phyloP scores from a whole-genome alignment of 2,329 filamentous ascomycete genomes.

The Aspergillus novoparasiticus region DNA sequence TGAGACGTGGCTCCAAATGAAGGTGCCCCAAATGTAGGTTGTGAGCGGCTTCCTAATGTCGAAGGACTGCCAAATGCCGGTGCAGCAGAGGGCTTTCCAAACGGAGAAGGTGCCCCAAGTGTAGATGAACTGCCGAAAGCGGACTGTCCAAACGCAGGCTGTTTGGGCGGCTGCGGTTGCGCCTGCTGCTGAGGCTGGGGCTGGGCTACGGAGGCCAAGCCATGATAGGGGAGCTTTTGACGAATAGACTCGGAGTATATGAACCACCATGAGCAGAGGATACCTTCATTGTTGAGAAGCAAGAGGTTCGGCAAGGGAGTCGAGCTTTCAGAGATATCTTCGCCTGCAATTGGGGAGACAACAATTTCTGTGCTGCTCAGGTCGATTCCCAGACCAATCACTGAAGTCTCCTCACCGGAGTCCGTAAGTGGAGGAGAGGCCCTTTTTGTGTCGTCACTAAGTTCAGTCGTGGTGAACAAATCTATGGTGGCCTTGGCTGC shows the following conservation, averaged over 20 bases:
- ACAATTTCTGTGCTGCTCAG: constrained; percentile 81
- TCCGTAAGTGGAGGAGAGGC: constrained; percentile 75
- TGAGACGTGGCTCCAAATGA: constrained; percentile 40
- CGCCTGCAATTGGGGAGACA: constrained; percentile 72
- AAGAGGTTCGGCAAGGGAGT: constrained; percentile 81
- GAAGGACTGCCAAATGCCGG: constrained; percentile 34
- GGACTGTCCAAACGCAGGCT: constrained; percentile 31
- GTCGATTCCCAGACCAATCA: constrained; percentile 80
- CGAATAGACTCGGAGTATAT: constrained; percentile 86
- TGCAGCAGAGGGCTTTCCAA: constrained; percentile 31
- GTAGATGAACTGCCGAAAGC: constrained; percentile 29
- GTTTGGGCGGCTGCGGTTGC: constrained; percentile 20
- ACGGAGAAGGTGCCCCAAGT: constrained; percentile 26
- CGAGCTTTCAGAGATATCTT: constrained; percentile 77
- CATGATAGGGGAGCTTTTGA: constrained; percentile 71
- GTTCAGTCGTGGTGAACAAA: constrained; percentile 62
- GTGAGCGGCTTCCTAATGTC: constrained; percentile 24
- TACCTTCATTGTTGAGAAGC: constrained; percentile 84
- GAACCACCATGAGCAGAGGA: constrained; percentile 86
- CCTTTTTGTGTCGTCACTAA: constrained; percentile 74
- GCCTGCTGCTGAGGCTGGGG: constrained; percentile 20
- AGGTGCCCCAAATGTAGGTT: constrained; percentile 31
- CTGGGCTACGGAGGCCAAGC: constrained; percentile 54
- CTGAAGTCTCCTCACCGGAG: constrained; percentile 67
- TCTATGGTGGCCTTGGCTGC: constrained; percentile 62